Conservation (phyloP, 352 stramenopile genomes). For the Pythium vanterpoolii region DNA sequence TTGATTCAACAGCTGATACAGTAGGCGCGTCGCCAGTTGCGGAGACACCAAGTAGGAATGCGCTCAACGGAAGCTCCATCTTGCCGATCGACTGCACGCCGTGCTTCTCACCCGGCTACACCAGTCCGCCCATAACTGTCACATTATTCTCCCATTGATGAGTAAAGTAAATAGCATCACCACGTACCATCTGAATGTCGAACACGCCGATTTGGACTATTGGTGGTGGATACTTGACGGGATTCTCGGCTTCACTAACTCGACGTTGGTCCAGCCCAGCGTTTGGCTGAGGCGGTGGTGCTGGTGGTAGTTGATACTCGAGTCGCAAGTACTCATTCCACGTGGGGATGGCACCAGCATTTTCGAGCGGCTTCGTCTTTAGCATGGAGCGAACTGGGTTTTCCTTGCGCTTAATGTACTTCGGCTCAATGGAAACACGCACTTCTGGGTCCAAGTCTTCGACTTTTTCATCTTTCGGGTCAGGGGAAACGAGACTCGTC, state of each 20-base stretch:
- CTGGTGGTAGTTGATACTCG: conserved; percentile 33
- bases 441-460: conserved; percentile 52
- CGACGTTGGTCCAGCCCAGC: neutral
- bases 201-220: conserved; percentile 42
- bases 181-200: conserved; percentile 52
- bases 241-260: neutral
- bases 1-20: neutral
- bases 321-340: conserved; percentile 55
- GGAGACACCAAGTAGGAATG: conserved; percentile 28
- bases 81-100: conserved; percentile 36
- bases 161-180: neutral
- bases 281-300: conserved; percentile 1
- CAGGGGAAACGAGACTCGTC: conserved; percentile 33
- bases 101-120: conserved; percentile 41
- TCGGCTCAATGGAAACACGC: conserved; percentile 40
- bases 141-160: too few relatives aligned
- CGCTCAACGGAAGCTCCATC: conserved; percentile 35
- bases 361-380: conserved; percentile 48
- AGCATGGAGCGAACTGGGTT: conserved; percentile 44
- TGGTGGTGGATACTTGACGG: conserved; percentile 27
- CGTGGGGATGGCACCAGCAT: conserved; percentile 30
- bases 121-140: too few relatives aligned
- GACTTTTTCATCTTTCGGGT: conserved; percentile 21
- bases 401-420: conserved; percentile 50
- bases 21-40: neutral